Base-by-base conservation (phyloP, 1,139 yeast genomes). In the Nakaseomyces uthaithaninus region DNA sequence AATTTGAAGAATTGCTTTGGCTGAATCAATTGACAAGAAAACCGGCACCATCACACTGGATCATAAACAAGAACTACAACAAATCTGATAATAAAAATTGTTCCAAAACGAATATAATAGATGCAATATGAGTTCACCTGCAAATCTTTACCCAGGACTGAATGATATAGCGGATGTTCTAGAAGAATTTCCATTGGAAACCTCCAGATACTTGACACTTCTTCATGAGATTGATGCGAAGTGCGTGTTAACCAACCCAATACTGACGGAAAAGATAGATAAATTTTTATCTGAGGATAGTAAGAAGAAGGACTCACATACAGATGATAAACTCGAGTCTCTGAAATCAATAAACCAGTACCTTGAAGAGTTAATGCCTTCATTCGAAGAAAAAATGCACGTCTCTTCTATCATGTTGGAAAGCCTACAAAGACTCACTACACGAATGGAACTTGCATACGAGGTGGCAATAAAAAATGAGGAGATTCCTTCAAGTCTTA, bases 371-470 rank as follows among this genome's bases (percentile, higher is more conserved):
- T 70, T 91, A 40, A 78, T 91, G 67, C 97, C 97, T 0, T 86
- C 95, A 50, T 66, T 91, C 45, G 98, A 91, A 57, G 97, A 91
- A 59, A 91, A 91, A 63, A 87, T 91, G 94, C 96, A 91, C 59
- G 96, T 91, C 27, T 93, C 97, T 3, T 80, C 91, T 2, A 82
- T 86, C 27, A 95, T 96, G 20, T 74, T 85, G 23, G 97, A 89
- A 53, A 73, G 81, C 17, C 72, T 87, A 39, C 67, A 71, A 31
- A 76, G 80, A 48, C 85, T 86, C 54, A 67, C 85, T 50, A 71
- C 68, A 40, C 69, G 96, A 37, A 72, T 91, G 49, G 84, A 89
- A 57, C 76, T 81, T 50, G 95, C 86, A 57, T 89, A 77, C 64
- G 77, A 80, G 41, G 72, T 86, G 31, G 73, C 89, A 27, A 67